A percentile compares a stretch with the other conserved stretches of the same genome.
Evolutionary conservation across 306 rosid genomes (phyloP).

Genomic region (Lathyrus oleraceus): DNA sequence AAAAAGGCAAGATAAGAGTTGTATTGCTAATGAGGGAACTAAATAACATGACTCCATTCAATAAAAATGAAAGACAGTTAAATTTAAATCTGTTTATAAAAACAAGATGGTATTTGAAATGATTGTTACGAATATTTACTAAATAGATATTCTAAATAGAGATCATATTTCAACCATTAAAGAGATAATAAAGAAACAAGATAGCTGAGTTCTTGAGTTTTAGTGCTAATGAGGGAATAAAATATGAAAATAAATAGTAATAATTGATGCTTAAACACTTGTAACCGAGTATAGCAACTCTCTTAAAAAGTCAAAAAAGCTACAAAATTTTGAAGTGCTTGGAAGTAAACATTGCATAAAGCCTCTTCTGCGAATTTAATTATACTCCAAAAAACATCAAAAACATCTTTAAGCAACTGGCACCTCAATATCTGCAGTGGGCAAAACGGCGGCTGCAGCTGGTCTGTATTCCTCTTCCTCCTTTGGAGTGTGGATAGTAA

Average conservation of each 20-base stretch:
- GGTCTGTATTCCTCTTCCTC: background rate
- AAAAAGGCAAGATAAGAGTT: too few species aligned
- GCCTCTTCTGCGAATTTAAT: background rate
- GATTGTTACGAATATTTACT: background rate
- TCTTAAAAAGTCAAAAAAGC: background rate
- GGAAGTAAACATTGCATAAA: background rate
- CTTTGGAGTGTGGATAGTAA: slow-evolving; percentile 12
- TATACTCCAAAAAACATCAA: background rate
- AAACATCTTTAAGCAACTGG: slow-evolving; percentile 1
- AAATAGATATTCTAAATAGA: background rate
- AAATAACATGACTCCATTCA: too few species aligned
- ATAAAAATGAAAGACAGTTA: background rate
- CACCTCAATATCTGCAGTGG: background rate
- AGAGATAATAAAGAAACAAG: background rate
- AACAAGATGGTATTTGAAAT: background rate
- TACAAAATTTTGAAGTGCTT: slow-evolving; percentile 21
- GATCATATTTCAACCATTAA: background rate
- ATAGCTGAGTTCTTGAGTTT: background rate
- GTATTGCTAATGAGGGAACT: too few species aligned
- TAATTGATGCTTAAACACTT: background rate
- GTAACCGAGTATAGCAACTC: background rate
- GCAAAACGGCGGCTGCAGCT: slow-evolving; percentile 1
- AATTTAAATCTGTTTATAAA: too few species aligned
- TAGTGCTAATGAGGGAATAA: background rate
- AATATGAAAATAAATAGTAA: background rate